Base-by-base conservation (phyloP, 768 basidiomycete species). In the Tephrocybe sp. region DNA sequence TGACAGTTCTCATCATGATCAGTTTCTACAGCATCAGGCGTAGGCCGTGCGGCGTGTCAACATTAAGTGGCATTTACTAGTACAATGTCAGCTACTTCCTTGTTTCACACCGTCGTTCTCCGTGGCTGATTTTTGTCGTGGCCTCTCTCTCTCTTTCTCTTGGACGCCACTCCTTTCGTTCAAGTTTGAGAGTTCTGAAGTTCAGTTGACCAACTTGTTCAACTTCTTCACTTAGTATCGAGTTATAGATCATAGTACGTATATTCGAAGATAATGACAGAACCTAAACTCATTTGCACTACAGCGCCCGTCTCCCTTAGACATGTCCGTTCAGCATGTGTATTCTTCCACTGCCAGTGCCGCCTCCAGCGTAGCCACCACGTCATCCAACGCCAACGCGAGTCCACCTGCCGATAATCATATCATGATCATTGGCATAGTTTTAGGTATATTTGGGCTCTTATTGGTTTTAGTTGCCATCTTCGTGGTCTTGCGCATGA, bases 111-210 rank as follows among this genome's bases (percentile, higher is more conserved):
- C 35, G 22, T 34, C 24, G 13, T 30, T 27, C 12, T 26, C 12
- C 16, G 22, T 7, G 19, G 13, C 41, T 36, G 27, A 18, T 16
- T 18, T 34, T 16, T 46, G 7, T n/a, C n/a, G n/a, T n/a, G n/a
- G n/a, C 11, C 28, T 12, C 28, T 30, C 13, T 34, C 28, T 11
- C 31, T 18, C 36, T 27, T 25, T 39, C 22, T 22, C 53, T 63
- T 62, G 65, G 52, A 64, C 62, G 64, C 61, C 66, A 57, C 54
- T 68, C 69, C 52, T 65, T 68, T 67, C 64, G 62, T 65, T 62
- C 59, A 56, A 58, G 57, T 21, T 24, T 21, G 37, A 8, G 4
- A 27, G 13, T 12, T 11, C 43, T 13, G 15, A 32, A n/a, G 24
- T n/a, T 15, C 9, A 16, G 26, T 15, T 2, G 28, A 30, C 6